Conservation (phyloP, 441 rosid genomes). For the Mallotus japonicus region DNA sequence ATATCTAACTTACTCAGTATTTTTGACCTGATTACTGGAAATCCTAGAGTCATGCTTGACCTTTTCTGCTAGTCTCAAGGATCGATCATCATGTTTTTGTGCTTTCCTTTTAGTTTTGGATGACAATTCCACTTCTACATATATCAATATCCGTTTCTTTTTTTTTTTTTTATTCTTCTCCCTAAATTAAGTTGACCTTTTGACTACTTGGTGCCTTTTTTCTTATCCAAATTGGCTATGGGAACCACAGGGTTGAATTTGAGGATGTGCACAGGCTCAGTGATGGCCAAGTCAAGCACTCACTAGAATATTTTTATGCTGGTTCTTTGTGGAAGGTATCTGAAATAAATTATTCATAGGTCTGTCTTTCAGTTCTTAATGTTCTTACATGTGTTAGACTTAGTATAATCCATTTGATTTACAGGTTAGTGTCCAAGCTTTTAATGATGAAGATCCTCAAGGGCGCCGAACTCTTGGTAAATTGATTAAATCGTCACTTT, state of each 20-base stretch:
- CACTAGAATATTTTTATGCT: constrained; percentile 84
- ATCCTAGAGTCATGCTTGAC: constrained; percentile 3
- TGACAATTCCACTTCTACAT: constrained; percentile 1
- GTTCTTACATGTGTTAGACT: constrained; percentile 6
- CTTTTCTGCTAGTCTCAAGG: background rate
- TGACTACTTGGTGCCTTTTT: constrained; percentile 8
- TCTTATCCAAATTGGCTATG: constrained; percentile 27
- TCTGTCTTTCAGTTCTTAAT: constrained; percentile 1
- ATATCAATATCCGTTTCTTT: background rate
- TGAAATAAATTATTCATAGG: constrained; percentile 7
- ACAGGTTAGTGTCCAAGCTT: constrained; percentile 94
- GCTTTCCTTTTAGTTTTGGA: background rate
- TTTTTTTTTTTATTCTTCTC: constrained; percentile 12
- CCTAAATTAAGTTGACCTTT: constrained; percentile 1
- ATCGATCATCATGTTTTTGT: background rate
- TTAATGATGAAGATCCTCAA: constrained; percentile 95
- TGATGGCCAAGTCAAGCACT: constrained; percentile 97
- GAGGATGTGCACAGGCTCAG: constrained; percentile 80
- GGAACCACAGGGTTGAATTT: constrained; percentile 68
- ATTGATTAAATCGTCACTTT: constrained; percentile 10
- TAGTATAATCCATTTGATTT: constrained; percentile 23
- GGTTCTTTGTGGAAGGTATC: constrained; percentile 98
- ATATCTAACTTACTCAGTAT: background rate
- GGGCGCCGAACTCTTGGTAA: constrained; percentile 92
- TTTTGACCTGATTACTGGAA: constrained; percentile 6